These are phyloP conservation scores for Apiospora marii DNA, from an alignment of 2,329 filamentous ascomycete species.

Conservation along the genomic window DNA sequence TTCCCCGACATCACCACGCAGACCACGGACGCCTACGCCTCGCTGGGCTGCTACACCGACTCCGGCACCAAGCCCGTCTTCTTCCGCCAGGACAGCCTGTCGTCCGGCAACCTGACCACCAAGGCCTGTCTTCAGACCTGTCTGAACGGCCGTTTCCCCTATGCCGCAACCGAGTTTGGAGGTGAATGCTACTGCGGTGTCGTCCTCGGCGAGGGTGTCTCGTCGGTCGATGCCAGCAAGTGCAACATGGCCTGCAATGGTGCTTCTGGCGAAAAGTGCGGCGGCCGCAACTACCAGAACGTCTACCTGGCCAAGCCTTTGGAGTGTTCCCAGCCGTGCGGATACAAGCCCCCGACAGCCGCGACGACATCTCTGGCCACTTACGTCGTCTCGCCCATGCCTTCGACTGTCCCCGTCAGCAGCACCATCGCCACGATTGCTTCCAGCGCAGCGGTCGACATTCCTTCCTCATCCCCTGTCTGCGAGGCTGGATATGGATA, in stretches of 20 bases:
- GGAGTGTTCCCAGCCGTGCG: constrained; percentile 55
- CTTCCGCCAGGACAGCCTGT: constrained; percentile 50
- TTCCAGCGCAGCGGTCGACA: background rate
- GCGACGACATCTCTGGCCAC: background rate
- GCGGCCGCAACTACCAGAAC: constrained; percentile 51
- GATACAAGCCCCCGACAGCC: constrained; percentile 31
- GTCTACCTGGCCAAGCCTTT: constrained; percentile 57
- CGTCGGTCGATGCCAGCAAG: constrained; percentile 43
- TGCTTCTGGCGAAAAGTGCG: constrained; percentile 51
- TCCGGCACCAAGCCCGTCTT: constrained; percentile 52
- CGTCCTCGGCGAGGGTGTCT: constrained; percentile 58
- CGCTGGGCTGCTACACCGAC: constrained; percentile 69
- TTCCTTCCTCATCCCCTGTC: background rate
- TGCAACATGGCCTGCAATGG: constrained; percentile 63
- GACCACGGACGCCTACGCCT: constrained; percentile 58
- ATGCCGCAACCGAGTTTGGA: constrained; percentile 57
- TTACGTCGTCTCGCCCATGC: constrained; percentile 15
- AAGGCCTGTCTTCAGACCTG: constrained; percentile 53
- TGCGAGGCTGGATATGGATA: background rate
- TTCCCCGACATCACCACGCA: constrained; percentile 53
- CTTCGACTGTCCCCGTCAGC: background rate
- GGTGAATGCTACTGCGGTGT: constrained; percentile 58
- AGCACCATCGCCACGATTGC: background rate
- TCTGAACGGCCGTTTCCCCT: constrained; percentile 52
- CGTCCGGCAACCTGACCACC: constrained; percentile 49